Base-by-base conservation (phyloP, 73 alveolate species). In the Loxodes magnus region DNA sequence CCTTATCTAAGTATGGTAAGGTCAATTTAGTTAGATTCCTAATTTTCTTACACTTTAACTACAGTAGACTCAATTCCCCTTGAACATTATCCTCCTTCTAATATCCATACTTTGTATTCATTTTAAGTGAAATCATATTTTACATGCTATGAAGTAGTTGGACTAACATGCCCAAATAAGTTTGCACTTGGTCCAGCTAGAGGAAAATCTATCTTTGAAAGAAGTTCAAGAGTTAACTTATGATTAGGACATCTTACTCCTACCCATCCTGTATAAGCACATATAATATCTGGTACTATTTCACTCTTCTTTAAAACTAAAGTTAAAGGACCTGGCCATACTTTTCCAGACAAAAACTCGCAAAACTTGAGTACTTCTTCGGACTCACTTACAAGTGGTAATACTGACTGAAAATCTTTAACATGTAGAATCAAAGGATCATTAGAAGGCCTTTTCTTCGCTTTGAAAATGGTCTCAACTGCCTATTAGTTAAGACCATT, bases 241-340 rank as follows among this genome's bases (percentile, higher is more conserved):
- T 82, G 79, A 26, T 44, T 52, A 2, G 97, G 97, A 56, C 58
- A 77, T 25, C 97, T 67, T 16, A 83, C 54, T 12, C 95, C 97
- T 15, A 87, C 97, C 22, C 49, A 77, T 22, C 90, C 97, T n/a
- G 89, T 71, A 14, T 61, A 52, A 15, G 97, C 97, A 12, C 90
- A 74, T 39, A 87, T 69, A 39, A 67, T 51, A 2, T 67, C 56
- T 4, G 92, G 73, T 27, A 87, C 66, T 62, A 72, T 27, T 10
- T 67, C 68, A 53, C 77, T 71, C 23, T 90, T 84, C 67, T 73
- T 71, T 3, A 74, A 54, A 20, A 92, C 89, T 26, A 91, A 58
- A 12, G 97, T 88, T 51, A 92, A 72, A 0, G 99, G 99, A 6
- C 99, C 99, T 29, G 99, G 99, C 99, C 99, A 92, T 64, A 84